Conservation (phyloP, 495 filamentous ascomycete genomes). For the Trichoderma gamsii region DNA sequence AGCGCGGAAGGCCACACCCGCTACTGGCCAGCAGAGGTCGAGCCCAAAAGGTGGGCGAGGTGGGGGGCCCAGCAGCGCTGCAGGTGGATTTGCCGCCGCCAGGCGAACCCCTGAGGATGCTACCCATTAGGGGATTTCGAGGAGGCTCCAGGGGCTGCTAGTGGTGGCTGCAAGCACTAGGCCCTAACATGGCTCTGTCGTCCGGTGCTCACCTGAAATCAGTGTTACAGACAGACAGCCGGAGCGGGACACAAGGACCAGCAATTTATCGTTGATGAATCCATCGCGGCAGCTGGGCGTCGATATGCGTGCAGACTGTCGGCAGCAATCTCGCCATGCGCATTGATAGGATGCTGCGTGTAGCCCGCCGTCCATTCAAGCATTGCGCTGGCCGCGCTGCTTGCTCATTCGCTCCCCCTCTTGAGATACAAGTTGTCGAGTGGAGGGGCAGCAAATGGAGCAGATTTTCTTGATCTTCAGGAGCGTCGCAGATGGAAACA, state of each 20-base stretch:
- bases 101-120: background rate
- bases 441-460: background rate
- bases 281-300: background rate
- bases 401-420: too few species aligned
- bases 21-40: background rate
- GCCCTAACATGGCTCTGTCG: slow-evolving; percentile 9
- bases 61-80: slow-evolving; percentile 5
- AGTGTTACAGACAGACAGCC: slow-evolving; percentile 2
- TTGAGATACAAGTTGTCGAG: too few species aligned
- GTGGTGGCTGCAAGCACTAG: slow-evolving; percentile 10
- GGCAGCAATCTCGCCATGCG: too few species aligned
- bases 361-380: too few species aligned
- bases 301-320: too few species aligned
- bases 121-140: background rate
- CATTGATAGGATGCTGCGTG: too few species aligned
- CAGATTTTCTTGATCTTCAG: background rate
- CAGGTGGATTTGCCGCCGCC: slow-evolving; percentile 12
- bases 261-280: background rate
- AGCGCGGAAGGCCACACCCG: slow-evolving; percentile 12
- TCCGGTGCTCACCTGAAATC: slow-evolving; percentile 11
- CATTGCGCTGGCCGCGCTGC: too few species aligned
- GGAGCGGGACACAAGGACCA: slow-evolving; percentile 10
- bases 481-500: background rate
- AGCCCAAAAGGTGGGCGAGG: background rate
- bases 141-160: background rate